These are phyloP conservation scores for Stylonectria norvegica DNA, from an alignment of 2,329 filamentous ascomycete species.

Conservation along the genomic window DNA sequence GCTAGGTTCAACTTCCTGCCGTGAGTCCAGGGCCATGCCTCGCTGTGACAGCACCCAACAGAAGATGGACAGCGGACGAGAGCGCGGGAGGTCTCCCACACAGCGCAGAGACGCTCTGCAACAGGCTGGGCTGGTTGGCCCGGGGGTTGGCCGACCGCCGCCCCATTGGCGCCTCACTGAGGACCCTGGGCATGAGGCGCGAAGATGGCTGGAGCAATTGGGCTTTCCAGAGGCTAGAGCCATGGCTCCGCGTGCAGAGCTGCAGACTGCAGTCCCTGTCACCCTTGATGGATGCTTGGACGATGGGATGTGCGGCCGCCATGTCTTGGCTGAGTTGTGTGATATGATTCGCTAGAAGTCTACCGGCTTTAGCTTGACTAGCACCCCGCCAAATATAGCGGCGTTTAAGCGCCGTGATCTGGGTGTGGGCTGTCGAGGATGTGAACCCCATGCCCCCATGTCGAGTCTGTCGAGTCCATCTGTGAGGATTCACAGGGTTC, in stretches of 20 bases:
- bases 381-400: conserved; percentile 31
- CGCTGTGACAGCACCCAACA: conserved; percentile 16
- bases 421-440: conserved; percentile 1
- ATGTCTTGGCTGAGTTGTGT: conserved; percentile 15
- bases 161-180: conserved; percentile 9
- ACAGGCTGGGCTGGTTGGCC: neutral
- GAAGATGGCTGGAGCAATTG: conserved; percentile 9
- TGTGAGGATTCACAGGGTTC: conserved; percentile 16
- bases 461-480: conserved; percentile 1
- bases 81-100: neutral
- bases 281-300: conserved; percentile 11
- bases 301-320: conserved; percentile 5
- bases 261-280: conserved; percentile 1
- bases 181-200: conserved; percentile 11
- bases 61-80: neutral
- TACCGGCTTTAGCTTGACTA: conserved; percentile 1
- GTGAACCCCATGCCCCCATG: conserved; percentile 1
- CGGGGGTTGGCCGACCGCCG: neutral
- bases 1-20: conserved; percentile 4
- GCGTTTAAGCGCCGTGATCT: conserved; percentile 29
- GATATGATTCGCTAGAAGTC: conserved; percentile 4
- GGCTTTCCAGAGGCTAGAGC: neutral
- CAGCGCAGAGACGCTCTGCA: no score
- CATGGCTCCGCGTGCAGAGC: conserved; percentile 1
- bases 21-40: conserved; percentile 5